These are phyloP conservation scores for Histomonas meleagridis DNA, from an alignment of 208 protist species.

Conservation along the genomic window DNA sequence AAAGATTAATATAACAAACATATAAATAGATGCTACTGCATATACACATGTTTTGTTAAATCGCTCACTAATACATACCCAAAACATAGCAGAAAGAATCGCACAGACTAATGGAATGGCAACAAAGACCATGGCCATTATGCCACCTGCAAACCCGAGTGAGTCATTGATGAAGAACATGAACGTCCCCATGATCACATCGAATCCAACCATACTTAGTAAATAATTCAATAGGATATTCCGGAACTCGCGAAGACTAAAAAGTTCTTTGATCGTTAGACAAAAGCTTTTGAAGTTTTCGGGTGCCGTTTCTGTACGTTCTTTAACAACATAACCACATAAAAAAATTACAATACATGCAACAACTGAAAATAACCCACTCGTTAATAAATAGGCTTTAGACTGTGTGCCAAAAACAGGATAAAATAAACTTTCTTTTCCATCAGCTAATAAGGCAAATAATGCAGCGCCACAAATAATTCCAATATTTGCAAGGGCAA, in stretches of 20 bases:
- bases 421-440: background rate
- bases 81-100: background rate
- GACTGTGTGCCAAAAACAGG: background rate
- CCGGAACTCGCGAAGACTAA: background rate
- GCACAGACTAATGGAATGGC: background rate
- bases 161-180: background rate
- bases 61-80: background rate
- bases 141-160: background rate
- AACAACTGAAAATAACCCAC: background rate
- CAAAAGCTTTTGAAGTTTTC: background rate
- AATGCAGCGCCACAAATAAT: background rate
- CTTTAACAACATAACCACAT: background rate
- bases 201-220: background rate
- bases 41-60: background rate
- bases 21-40: background rate
- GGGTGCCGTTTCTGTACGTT: background rate
- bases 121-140: background rate
- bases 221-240: background rate
- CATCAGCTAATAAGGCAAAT: background rate
- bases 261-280: background rate
- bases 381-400: background rate
- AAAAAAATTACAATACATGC: background rate
- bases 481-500: background rate
- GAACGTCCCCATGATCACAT: background rate
- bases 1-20: background rate